phyloP scores from a whole-genome alignment of 225 moss, liverwort and hornwort species.

The Neckera pumila region DNA sequence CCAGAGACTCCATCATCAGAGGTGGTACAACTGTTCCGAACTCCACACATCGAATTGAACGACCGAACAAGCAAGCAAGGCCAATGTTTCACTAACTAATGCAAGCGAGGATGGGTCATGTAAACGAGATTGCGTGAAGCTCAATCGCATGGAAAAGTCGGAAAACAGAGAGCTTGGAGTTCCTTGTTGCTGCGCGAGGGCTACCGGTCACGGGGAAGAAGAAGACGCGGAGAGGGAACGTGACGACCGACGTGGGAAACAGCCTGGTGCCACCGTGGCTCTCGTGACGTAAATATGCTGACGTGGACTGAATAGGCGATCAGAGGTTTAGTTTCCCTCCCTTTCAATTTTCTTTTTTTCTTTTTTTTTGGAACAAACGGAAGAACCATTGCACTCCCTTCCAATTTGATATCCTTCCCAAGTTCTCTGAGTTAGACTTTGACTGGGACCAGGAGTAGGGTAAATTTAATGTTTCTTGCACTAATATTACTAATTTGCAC shows the following conservation, averaged over 20 bases:
- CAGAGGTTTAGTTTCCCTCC: neutral
- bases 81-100: neutral
- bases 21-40: neutral
- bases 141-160: neutral
- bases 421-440: no score
- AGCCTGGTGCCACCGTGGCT: neutral
- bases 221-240: neutral
- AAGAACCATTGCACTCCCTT: no score
- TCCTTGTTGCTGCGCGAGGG: no score
- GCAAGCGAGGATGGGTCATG: neutral
- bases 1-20: slow-evolving; percentile 21
- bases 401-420: neutral
- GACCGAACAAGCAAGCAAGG: neutral
- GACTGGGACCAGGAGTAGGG: no score
- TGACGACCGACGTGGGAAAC: neutral
- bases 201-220: neutral
- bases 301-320: neutral
- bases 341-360: no score
- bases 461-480: fast-evolving
- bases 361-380: no score
- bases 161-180: neutral
- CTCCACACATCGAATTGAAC: neutral
- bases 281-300: neutral
- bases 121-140: neutral
- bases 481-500: no score